These are phyloP conservation scores for Danielia oregonensis DNA, from an alignment of 805 yeast species.

Conservation along the genomic window DNA sequence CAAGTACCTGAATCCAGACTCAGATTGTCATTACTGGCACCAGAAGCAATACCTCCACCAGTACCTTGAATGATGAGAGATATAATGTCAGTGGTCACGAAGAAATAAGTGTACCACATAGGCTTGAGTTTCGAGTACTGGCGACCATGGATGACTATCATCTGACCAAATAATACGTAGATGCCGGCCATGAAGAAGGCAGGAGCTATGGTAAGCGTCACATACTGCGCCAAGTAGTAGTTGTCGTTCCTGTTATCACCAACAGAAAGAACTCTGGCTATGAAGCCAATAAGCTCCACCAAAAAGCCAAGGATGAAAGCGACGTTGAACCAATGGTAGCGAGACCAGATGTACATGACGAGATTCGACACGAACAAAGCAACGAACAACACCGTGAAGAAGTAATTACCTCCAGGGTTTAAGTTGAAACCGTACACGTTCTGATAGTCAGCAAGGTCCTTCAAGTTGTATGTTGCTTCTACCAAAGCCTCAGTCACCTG, in stretches of 20 bases:
- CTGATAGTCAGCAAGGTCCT: constrained; percentile 25
- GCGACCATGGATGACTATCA: constrained; percentile 36
- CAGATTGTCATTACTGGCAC: constrained; percentile 20
- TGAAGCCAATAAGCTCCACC: constrained; percentile 35
- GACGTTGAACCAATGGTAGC: constrained; percentile 38
- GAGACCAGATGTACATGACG: constrained; percentile 27
- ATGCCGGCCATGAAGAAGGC: constrained; percentile 43
- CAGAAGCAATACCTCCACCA: constrained; percentile 36
- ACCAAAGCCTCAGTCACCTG: constrained; percentile 32
- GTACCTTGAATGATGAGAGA: constrained; percentile 37
- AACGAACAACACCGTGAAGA: constrained; percentile 27
- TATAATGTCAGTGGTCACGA: constrained; percentile 34
- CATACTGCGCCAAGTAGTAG: constrained; percentile 30
- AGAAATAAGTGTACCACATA: constrained; percentile 42
- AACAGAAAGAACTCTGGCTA: constrained; percentile 34
- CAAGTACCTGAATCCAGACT: constrained; percentile 31
- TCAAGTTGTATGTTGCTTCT: constrained; percentile 30
- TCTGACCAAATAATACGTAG: constrained; percentile 38
- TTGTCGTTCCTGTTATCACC: constrained; percentile 17
- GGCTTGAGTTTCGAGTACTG: constrained; percentile 37
- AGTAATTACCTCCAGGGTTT: constrained; percentile 28
- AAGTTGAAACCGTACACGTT: constrained; percentile 24
- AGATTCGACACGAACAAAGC: constrained; percentile 18
- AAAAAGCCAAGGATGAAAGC: constrained; percentile 34
- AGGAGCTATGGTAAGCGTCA: constrained; percentile 37